phyloP scores from a whole-genome alignment of 2,329 filamentous ascomycete genomes.

The Xylaria sp. region DNA sequence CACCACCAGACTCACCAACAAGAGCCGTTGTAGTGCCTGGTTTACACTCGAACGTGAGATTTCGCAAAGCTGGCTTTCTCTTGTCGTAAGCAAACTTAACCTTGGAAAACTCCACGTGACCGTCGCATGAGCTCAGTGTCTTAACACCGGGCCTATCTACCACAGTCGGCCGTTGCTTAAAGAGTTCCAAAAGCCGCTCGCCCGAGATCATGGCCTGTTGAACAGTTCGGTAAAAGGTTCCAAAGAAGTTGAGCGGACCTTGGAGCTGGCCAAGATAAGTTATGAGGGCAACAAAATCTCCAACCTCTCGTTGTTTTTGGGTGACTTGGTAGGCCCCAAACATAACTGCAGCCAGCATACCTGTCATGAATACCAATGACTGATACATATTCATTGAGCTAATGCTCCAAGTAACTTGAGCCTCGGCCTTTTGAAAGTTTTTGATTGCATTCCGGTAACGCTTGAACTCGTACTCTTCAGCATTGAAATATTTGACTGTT shows the following conservation, averaged over 20 bases:
- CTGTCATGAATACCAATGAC: slow-evolving; percentile 82
- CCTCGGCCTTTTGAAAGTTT: slow-evolving; percentile 79
- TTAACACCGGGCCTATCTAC: slow-evolving; percentile 77
- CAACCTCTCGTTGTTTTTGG: slow-evolving; percentile 71
- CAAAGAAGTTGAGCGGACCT: slow-evolving; percentile 86
- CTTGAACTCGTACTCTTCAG: slow-evolving; percentile 80
- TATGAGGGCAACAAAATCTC: slow-evolving; percentile 77
- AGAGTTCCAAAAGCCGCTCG: slow-evolving; percentile 92
- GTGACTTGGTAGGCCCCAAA: slow-evolving; percentile 83
- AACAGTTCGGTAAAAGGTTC: slow-evolving; percentile 94
- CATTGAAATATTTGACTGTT: slow-evolving; percentile 92
- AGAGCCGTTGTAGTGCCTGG: slow-evolving; percentile 96
- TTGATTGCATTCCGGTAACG: slow-evolving; percentile 77
- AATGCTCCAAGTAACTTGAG: slow-evolving; percentile 79
- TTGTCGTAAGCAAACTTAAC: slow-evolving; percentile 92
- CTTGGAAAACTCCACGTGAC: slow-evolving; percentile 86
- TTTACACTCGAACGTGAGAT: slow-evolving; percentile 84
- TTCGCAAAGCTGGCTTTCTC: slow-evolving; percentile 84
- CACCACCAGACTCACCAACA: slow-evolving; percentile 95
- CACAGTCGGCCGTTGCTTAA: slow-evolving; percentile 95
- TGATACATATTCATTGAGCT: slow-evolving; percentile 85
- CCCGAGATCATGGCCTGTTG: slow-evolving; percentile 98
- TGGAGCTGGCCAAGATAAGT: slow-evolving; percentile 85
- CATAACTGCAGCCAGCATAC: slow-evolving; percentile 76
- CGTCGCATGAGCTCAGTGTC: slow-evolving; percentile 74